Conservation (phyloP, 768 basidiomycete genomes). For the Clathrus columnatus region DNA sequence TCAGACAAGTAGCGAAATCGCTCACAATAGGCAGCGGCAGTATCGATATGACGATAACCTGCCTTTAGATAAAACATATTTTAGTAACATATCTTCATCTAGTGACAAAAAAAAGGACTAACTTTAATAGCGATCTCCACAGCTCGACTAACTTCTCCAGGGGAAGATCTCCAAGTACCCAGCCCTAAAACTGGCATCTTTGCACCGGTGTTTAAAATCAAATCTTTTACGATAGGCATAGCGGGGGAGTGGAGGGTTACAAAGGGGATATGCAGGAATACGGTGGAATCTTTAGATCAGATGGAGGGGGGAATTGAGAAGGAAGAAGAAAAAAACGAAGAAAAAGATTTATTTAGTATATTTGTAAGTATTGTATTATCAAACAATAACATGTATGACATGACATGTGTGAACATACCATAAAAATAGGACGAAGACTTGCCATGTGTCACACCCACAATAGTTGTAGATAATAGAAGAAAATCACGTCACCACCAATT, state of each 20-base stretch:
- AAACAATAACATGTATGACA: too few relatives aligned
- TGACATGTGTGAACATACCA: too few relatives aligned
- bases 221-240: constrained; percentile 35
- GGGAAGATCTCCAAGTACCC: constrained; percentile 74
- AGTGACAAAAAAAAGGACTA: neutral
- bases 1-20: constrained; percentile 9
- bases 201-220: constrained; percentile 39
- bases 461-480: too few relatives aligned
- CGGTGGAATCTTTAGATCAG: neutral
- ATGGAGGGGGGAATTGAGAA: too few relatives aligned
- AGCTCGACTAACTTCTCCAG: constrained; percentile 65
- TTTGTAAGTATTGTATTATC: too few relatives aligned
- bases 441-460: too few relatives aligned
- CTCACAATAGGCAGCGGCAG: constrained; percentile 34
- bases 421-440: too few relatives aligned
- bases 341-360: too few relatives aligned
- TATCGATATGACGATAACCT: constrained; percentile 71
- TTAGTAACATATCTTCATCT: neutral
- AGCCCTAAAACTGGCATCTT: constrained; percentile 70
- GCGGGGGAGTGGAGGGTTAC: neutral
- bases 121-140: constrained; percentile 36
- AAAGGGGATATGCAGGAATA: neutral
- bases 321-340: too few relatives aligned
- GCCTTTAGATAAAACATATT: constrained; percentile 26
- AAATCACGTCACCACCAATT: too few relatives aligned